phyloP scores from a whole-genome alignment of 345 rosid species.

The Euclidium syriacum region DNA sequence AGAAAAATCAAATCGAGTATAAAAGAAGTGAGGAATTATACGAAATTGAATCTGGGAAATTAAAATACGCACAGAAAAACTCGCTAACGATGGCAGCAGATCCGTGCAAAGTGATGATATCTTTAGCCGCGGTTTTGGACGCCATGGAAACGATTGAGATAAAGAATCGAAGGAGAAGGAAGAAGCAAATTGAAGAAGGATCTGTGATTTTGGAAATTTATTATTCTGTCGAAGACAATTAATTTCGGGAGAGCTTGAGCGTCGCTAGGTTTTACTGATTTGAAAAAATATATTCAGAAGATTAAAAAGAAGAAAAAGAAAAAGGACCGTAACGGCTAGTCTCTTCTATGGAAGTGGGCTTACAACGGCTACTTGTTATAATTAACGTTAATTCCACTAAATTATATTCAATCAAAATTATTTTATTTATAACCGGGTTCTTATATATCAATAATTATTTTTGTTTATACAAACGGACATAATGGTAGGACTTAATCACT shows the following conservation, averaged over 20 bases:
- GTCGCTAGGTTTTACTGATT: conserved; percentile 3
- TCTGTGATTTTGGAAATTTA: neutral
- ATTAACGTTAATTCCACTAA: neutral
- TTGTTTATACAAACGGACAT: no score
- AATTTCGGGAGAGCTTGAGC: neutral
- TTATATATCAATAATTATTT: no score
- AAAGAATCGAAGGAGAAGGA: neutral
- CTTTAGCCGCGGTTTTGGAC: conserved; percentile 68
- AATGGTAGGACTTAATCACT: no score
- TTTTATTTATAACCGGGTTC: no score
- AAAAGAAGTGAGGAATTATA: neutral
- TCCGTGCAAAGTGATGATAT: conserved; percentile 93
- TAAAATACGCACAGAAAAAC: conserved; percentile 57
- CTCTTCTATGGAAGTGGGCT: conserved; percentile 3
- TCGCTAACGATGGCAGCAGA: conserved; percentile 98
- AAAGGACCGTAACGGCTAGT: conserved; percentile 33
- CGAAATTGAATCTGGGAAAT: neutral
- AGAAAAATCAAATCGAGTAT: conserved; percentile 1
- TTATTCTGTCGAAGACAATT: neutral
- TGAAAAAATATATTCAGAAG: neutral
- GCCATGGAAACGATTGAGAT: conserved; percentile 40
- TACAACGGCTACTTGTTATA: conserved; percentile 18
- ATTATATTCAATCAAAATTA: no score
- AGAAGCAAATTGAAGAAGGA: neutral
- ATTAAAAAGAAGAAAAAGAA: neutral